Base-by-base conservation (phyloP, 2,329 filamentous ascomycete genomes). In the Rhexocercosporidium sp. region DNA sequence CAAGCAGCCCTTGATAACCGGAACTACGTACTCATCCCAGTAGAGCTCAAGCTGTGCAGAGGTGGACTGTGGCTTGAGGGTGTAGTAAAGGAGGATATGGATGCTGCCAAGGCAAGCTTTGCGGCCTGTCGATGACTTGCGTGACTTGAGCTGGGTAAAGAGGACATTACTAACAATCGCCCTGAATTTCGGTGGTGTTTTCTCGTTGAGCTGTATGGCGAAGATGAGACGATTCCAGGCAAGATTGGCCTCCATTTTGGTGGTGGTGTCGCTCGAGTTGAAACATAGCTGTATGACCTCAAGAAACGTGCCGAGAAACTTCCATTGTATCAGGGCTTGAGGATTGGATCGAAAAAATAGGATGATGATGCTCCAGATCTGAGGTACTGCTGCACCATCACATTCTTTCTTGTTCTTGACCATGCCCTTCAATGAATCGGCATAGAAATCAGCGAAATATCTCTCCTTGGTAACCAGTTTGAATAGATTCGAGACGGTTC, bases 211-310 rank as follows among this genome's bases (percentile, higher is more conserved):
- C 63, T 90, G 86, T 18, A 93, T 84, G 7, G 90, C 86, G 76
- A 91, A 97, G 22, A 96, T 86, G 53, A 97, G 88, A 62, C 92
- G 90, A 73, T 92, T 93, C 92, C 95, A 97, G 0, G 94, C 94
- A 65, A 90, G 82, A 74, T 95, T 93, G 25, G 94, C 92, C 74
- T 96, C 90, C 16, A 88, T 83, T 73, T 90, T 93, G 53, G 90
- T 91, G 53, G 85, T 81, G 3, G 85, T 81, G 70, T 97, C 93
- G 62, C 86, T 86, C 72, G 88, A 91, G 76, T 97, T 97, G 79
- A 98, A 93, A 75, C 93, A 96, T 69, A 85, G 85, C 74, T 97
- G 91, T 20, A 97, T 90, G 11, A 97, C 85, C 37, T 86, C 85
- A 8, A 97, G 82, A 92, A 93, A 97, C 6, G 86, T 83, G 31